Base-by-base conservation (phyloP, 805 yeast species). In the Lipomyces anomalus region DNA sequence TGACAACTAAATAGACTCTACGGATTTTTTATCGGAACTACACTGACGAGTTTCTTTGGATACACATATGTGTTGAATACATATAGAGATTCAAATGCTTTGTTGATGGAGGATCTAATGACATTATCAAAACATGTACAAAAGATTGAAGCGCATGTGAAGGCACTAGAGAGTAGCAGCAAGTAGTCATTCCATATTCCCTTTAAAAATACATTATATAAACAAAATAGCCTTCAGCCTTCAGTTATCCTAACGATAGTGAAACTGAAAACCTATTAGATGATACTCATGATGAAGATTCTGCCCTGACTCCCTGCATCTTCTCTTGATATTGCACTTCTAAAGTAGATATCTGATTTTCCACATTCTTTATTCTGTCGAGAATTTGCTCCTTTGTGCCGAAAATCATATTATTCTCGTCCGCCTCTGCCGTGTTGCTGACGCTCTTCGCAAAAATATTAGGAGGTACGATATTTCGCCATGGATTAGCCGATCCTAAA, bases 41-140 rank as follows among this genome's bases (percentile, higher is more conserved):
- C 86, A 20, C 62, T 74, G 51, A 82, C 95, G 16, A 89, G 94
- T 2, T 75, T 74, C 44, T 84, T 78, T 5, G 79, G 89, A 13
- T 86, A 86, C 70, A 82, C 78, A 63, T 86, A 84, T 65, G 70
- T 84, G 55, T 65, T 84, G 47, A 92, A 85, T 59, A 84, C 83
- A 64, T 84, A 84, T 72, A 79, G 81, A 62, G 70, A 74, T 50
- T 76, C 90, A 56, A 84, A 81, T 62, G 75, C 74, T 57, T 82
- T 82, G 17, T 76, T 86, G 47, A 73, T 84, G 46, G 76, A 85
- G 42, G 95, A 86, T 60, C 84, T 86, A 18, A 69, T 84, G 43
- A 66, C 79, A 21, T 75, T 87, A 60, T 84, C 82, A 54, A 76
- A 74, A 57, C 78, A 87, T 22, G 79, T 85, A 50, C 70, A 76